A percentile compares a stretch with the other conserved stretches of the same genome.
Conservation (phyloP, 2,329 filamentous ascomycete species). For the Microcyclospora tardicrescens region DNA sequence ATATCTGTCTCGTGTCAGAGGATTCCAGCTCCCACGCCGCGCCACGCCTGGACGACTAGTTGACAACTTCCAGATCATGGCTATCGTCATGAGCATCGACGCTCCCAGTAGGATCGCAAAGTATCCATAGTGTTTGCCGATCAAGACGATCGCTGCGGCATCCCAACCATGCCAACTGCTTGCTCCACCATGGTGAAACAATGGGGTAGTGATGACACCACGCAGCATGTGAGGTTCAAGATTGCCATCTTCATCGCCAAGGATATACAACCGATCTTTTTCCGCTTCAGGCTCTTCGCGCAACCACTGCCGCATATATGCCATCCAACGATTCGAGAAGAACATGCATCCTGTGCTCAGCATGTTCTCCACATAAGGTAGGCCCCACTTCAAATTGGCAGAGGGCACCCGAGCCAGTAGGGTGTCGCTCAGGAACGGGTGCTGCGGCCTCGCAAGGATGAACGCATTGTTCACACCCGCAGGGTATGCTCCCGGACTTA, state of each 20-base stretch:
- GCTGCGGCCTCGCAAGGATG: constrained; percentile 14
- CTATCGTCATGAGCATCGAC: neutral
- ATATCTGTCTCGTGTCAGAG: neutral
- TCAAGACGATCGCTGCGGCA: constrained; percentile 11
- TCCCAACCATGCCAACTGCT: constrained; percentile 20
- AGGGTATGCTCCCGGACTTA: constrained; percentile 17
- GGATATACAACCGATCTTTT: constrained; percentile 11
- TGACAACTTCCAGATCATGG: neutral
- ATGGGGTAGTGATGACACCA: constrained; percentile 14
- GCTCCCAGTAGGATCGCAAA: constrained; percentile 3
- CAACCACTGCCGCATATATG: constrained; percentile 6
- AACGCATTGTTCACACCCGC: constrained; percentile 22
- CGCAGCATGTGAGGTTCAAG: constrained; percentile 17
- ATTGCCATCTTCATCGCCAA: constrained; percentile 13
- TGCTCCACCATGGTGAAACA: constrained; percentile 17
- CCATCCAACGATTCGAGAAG: constrained; percentile 18
- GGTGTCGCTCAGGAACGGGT: constrained; percentile 11
- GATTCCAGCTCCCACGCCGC: neutral
- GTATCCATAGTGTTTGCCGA: constrained; percentile 13
- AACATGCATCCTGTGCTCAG: constrained; percentile 20
- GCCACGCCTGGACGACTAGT: neutral
- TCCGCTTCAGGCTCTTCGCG: neutral
- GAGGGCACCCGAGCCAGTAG: constrained; percentile 10
- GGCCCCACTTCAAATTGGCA: constrained; percentile 12
- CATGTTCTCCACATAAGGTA: constrained; percentile 21